These are phyloP conservation scores for Rhodotorula kratochvilovae DNA, from an alignment of 768 basidiomycete genomes.

Conservation along the genomic window DNA sequence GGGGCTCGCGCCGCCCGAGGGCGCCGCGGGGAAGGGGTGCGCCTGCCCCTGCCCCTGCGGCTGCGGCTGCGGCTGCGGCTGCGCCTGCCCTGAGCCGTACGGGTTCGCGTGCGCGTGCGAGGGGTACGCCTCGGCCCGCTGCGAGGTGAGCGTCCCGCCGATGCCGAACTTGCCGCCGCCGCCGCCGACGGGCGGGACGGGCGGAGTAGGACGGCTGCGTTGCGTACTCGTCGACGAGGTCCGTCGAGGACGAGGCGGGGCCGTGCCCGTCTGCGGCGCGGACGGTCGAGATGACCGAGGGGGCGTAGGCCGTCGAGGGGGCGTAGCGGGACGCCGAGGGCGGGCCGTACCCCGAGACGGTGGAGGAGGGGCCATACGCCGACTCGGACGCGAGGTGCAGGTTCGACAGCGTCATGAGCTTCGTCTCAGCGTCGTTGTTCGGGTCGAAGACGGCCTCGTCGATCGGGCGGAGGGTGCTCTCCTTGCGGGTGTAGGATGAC, in stretches of 20 bases:
- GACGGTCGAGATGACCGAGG: conserved; percentile 30
- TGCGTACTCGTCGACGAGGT: neutral
- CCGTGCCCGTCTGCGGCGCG: conserved; percentile 30
- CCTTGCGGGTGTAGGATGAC: conserved; percentile 3
- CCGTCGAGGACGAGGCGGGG: neutral
- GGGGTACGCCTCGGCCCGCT: neutral
- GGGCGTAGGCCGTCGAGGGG: conserved; percentile 17
- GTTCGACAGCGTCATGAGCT: conserved; percentile 27
- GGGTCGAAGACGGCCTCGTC: conserved; percentile 31
- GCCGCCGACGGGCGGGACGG: too few species aligned
- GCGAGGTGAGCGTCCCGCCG: neutral
- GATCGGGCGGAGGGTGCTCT: conserved; percentile 5
- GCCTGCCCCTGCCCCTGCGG: too few species aligned
- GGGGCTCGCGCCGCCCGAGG: neutral
- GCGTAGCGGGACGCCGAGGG: conserved; percentile 6
- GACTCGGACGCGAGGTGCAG: conserved; percentile 1
- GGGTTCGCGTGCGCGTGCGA: neutral
- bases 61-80: too few species aligned
- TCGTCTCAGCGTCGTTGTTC: conserved; percentile 3
- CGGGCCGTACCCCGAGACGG: neutral
- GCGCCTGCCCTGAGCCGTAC: too few species aligned
- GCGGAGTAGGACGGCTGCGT: neutral
- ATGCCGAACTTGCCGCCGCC: neutral
- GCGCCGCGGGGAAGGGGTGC: neutral
- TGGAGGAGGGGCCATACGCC: neutral